Percentiles rank a stretch among this genome's conserved stretches.
Evolutionary conservation across 371 early-diverging fungal genomes (phyloP).

Genomic region (Mucor mucedo): DNA sequence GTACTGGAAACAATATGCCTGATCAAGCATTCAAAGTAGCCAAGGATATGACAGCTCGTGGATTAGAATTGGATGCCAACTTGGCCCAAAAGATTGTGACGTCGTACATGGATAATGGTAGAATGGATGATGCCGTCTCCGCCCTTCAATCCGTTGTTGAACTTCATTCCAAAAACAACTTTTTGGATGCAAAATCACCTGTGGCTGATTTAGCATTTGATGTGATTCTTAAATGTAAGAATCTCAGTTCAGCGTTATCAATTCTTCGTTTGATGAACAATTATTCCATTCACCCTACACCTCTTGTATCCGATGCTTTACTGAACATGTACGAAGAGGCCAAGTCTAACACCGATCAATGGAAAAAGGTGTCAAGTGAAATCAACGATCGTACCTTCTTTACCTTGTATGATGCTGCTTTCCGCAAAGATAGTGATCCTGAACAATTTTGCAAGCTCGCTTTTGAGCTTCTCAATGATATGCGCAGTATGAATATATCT

Average conservation of each 20-base stretch:
- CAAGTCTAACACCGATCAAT: conserved; percentile 16
- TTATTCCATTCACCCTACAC: conserved; percentile 26
- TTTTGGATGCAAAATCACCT: conserved; percentile 16
- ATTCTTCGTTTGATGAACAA: conserved; percentile 23
- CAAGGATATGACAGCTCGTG: conserved; percentile 30
- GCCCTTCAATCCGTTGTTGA: conserved; percentile 13
- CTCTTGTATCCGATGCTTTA: conserved; percentile 16
- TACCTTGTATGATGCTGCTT: conserved; percentile 19
- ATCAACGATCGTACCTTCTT: not conserved
- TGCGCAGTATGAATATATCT: conserved; percentile 23
- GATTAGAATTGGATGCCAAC: conserved; percentile 34
- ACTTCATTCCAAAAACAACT: conserved; percentile 25
- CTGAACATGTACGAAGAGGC: conserved; percentile 28
- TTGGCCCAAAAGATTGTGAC: conserved; percentile 28
- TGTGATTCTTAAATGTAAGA: conserved; percentile 20
- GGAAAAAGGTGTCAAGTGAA: conserved; percentile 15
- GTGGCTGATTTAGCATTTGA: conserved; percentile 27
- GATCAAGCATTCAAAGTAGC: conserved; percentile 32
- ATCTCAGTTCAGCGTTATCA: conserved; percentile 22
- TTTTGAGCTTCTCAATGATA: conserved; percentile 32
- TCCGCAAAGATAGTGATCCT: conserved; percentile 15
- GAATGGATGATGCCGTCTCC: conserved; percentile 16
- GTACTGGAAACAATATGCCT: conserved; percentile 24
- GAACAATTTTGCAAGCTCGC: conserved; percentile 26
- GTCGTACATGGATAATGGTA: conserved; percentile 22